These are phyloP conservation scores for Globisporangium emineosum DNA, from an alignment of 352 stramenopile genomes.

Conservation along the genomic window DNA sequence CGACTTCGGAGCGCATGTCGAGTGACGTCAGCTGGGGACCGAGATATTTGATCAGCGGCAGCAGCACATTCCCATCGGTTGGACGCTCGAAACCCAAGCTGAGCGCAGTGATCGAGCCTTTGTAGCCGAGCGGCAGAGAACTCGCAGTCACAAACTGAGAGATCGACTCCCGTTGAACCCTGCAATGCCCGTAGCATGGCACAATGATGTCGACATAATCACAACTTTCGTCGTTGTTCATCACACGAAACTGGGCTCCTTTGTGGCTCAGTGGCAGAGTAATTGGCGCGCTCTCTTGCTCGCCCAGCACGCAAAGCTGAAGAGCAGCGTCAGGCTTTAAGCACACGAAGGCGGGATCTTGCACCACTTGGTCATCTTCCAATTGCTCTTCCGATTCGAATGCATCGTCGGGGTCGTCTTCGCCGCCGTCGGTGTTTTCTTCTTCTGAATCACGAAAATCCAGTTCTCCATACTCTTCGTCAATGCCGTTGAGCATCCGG, in stretches of 20 bases:
- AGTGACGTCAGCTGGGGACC: slow-evolving; percentile 9
- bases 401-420: neutral
- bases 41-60: slow-evolving; percentile 13
- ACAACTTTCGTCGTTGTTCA: slow-evolving; percentile 3
- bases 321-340: neutral
- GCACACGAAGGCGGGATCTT: neutral
- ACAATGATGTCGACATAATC: slow-evolving; percentile 5
- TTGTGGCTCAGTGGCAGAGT: neutral
- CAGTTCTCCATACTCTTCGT: slow-evolving; percentile 3
- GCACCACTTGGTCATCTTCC: neutral
- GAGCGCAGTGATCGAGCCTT: slow-evolving; percentile 9
- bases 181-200: slow-evolving; percentile 9
- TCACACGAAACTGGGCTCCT: neutral
- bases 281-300: neutral
- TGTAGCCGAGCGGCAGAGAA: slow-evolving; percentile 2
- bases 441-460: neutral
- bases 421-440: neutral
- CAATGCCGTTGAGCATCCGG: neutral
- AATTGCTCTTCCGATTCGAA: neutral
- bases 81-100: neutral
- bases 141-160: neutral
- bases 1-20: neutral
- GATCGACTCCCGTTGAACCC: slow-evolving; percentile 6
- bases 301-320: neutral
- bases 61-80: neutral